A percentile compares a stretch with the other conserved stretches of the same genome.
Evolutionary conservation across 78 protist species (phyloP).

Genomic region (Capsaspora owczarzaki): DNA sequence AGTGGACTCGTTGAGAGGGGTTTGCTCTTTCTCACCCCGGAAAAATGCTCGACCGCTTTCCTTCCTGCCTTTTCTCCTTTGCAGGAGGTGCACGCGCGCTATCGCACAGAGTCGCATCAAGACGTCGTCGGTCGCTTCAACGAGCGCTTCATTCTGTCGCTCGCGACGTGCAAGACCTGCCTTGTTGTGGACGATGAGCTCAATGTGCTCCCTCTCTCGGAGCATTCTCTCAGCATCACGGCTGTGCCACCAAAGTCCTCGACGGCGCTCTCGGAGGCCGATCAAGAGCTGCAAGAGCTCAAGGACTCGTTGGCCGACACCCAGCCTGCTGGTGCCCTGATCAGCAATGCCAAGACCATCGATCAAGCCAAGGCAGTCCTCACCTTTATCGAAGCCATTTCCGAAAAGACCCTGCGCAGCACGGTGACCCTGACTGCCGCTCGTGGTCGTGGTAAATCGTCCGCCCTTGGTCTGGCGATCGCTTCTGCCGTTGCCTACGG

Average conservation of each 20-base stretch:
- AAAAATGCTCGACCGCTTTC: too few species aligned
- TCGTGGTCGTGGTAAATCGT: constrained; percentile 98
- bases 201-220: constrained; percentile 86
- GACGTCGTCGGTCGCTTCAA: constrained; percentile 91
- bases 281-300: constrained; percentile 52
- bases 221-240: constrained; percentile 28
- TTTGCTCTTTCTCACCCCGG: too few species aligned
- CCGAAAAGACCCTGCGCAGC: constrained; percentile 77
- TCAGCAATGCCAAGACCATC: constrained; percentile 37
- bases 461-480: constrained; percentile 92
- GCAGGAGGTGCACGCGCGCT: constrained; percentile 84
- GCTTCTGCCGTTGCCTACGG: constrained; percentile 90
- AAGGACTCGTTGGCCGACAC: constrained; percentile 51
- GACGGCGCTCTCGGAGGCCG: constrained; percentile 9
- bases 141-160: constrained; percentile 94
- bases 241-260: constrained; percentile 13
- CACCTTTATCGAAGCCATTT: constrained; percentile 75
- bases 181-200: constrained; percentile 89
- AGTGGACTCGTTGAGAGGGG: neutral
- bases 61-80: neutral
- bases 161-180: constrained; percentile 59
- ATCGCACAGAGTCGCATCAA: constrained; percentile 72
- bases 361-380: constrained; percentile 77
- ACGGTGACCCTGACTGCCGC: constrained; percentile 95
- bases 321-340: constrained; percentile 62